Evolutionary conservation across 2,329 filamentous ascomycete genomes (phyloP).

Genomic region (Pezicula radicicola): DNA sequence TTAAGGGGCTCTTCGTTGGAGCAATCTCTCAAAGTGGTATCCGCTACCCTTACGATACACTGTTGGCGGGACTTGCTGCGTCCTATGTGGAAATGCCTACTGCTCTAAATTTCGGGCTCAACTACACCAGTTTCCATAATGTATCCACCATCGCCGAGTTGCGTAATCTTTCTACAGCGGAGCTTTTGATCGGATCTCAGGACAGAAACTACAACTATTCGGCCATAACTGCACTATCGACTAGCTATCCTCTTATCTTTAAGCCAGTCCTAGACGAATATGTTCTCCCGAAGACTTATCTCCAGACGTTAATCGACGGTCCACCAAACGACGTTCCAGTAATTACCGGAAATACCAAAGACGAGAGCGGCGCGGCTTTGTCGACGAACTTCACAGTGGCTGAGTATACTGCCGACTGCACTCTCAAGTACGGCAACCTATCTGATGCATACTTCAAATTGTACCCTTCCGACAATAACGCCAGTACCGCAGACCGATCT

Average conservation of each 20-base stretch:
- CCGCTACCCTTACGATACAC: slow-evolving; percentile 23
- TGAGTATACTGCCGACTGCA: not conserved
- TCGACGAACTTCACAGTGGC: not conserved
- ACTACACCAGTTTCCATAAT: slow-evolving; percentile 6
- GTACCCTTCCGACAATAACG: not conserved
- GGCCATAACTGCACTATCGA: not conserved
- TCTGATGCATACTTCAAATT: not conserved
- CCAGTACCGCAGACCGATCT: not conserved
- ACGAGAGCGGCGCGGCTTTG: not conserved
- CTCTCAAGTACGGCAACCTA: not conserved
- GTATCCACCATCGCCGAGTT: slow-evolving; percentile 11
- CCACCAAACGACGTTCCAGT: not conserved
- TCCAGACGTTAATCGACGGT: not conserved
- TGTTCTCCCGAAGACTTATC: not conserved
- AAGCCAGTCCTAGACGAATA: not conserved
- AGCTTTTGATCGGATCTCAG: not conserved
- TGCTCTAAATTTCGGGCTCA: slow-evolving; percentile 10
- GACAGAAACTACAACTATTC: not conserved
- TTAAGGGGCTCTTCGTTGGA: slow-evolving; percentile 17
- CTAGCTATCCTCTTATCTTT: not conserved
- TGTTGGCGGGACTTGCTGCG: slow-evolving; percentile 22
- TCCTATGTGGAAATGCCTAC: slow-evolving; percentile 18
- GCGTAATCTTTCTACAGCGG: slow-evolving; percentile 5
- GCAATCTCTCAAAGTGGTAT: slow-evolving; percentile 29
- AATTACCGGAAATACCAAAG: not conserved